Conservation (phyloP, 176 grass and related monocot genomes). For the Otatea glauca region DNA sequence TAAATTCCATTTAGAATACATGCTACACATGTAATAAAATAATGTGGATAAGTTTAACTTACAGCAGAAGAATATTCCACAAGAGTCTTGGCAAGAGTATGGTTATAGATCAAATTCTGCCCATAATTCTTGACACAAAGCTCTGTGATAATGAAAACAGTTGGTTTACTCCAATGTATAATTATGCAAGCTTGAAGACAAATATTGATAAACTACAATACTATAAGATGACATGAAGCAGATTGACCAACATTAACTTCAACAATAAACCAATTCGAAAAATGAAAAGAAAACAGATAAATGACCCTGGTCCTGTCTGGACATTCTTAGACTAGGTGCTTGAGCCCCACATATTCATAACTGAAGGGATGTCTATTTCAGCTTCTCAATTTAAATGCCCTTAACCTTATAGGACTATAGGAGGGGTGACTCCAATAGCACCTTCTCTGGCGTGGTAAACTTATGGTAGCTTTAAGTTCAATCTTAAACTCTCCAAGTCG, state of each 20-base stretch:
- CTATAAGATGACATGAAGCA: neutral
- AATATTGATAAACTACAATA: neutral
- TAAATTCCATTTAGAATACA: constrained; percentile 2
- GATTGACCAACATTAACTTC: neutral
- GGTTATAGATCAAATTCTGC: constrained; percentile 59
- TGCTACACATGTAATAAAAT: neutral
- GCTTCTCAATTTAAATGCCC: neutral
- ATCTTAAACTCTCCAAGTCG: neutral
- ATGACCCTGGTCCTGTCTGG: neutral
- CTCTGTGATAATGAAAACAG: constrained; percentile 56
- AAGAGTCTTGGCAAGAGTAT: constrained; percentile 72
- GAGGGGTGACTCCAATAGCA: neutral
- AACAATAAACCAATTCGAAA: neutral
- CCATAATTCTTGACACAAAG: constrained; percentile 41
- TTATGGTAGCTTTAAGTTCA: neutral
- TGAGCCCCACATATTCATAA: neutral
- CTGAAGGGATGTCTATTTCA: neutral
- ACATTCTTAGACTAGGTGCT: neutral
- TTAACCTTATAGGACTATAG: neutral
- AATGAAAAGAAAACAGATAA: constrained; percentile 9
- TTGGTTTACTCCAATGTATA: neutral
- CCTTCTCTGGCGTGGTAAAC: neutral
- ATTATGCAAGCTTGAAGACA: neutral
- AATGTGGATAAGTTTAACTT: constrained; percentile 45
- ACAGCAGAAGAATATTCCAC: constrained; percentile 96